Percentiles rank a stretch among this genome's conserved stretches.
These are phyloP conservation scores for Fusarium sp. DNA, from an alignment of 2,329 filamentous ascomycete species.

Conservation along the genomic window DNA sequence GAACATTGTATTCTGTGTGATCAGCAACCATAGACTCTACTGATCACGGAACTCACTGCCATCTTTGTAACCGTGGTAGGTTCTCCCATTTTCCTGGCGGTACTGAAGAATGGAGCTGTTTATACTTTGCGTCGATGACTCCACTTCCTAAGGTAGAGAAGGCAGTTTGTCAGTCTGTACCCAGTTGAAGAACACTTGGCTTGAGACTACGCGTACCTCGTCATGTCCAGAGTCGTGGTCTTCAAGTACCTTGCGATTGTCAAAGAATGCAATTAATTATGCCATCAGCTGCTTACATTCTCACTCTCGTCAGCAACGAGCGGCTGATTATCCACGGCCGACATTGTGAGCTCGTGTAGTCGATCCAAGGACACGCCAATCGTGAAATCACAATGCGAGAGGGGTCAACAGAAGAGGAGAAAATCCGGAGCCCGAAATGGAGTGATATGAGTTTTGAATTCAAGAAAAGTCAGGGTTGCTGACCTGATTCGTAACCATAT, in stretches of 20 bases:
- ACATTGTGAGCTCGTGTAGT: neutral
- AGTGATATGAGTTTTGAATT: neutral
- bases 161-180: fast-evolving
- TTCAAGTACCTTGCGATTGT: neutral
- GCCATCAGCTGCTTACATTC: neutral
- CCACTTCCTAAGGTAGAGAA: neutral
- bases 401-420: neutral
- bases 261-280: fast-evolving
- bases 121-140: conserved; percentile 13
- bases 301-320: conserved; percentile 11
- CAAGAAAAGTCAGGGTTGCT: neutral
- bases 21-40: fast-evolving
- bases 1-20: conserved; percentile 7
- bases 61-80: conserved; percentile 23
- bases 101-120: conserved; percentile 24
- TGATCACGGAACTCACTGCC: neutral
- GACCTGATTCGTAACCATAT: neutral
- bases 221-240: neutral
- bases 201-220: neutral
- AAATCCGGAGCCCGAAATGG: neutral
- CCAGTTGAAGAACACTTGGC: fast-evolving
- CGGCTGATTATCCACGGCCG: neutral
- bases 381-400: neutral
- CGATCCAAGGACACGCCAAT: fast-evolving
- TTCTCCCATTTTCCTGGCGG: conserved; percentile 16